Evolutionary conservation across 345 rosid species (phyloP).

Genomic region (Hibiscus trionum): DNA sequence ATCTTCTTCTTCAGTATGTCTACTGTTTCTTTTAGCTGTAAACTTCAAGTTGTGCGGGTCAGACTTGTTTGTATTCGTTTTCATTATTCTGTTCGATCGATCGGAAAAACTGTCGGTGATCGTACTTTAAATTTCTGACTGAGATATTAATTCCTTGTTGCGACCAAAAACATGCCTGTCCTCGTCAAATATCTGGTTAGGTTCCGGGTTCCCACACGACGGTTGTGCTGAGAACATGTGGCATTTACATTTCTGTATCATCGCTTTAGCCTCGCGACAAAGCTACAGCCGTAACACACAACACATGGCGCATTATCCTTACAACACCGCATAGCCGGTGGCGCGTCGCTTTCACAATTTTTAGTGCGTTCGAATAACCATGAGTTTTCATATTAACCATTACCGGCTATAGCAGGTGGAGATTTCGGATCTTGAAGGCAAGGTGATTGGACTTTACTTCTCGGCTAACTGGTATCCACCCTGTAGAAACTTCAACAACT

Average conservation of each 20-base stretch:
- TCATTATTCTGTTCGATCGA: neutral
- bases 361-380: neutral
- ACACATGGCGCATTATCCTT: slow-evolving; percentile 10
- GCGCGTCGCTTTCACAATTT: slow-evolving; percentile 16
- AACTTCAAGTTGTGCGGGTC: no score
- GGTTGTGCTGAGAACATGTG: slow-evolving; percentile 14
- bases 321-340: neutral
- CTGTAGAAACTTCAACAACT: slow-evolving; percentile 35
- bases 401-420: slow-evolving; percentile 25
- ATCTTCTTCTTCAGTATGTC: neutral
- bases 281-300: slow-evolving; percentile 11
- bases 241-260: neutral
- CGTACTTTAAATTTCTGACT: neutral
- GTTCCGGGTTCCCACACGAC: slow-evolving; percentile 15
- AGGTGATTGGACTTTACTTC: slow-evolving; percentile 47
- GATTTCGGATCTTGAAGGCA: slow-evolving; percentile 45
- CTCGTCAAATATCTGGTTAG: slow-evolving; percentile 2
- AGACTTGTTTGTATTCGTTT: no score
- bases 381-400: neutral
- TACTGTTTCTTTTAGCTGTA: neutral
- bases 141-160: slow-evolving; percentile 1
- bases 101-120: neutral
- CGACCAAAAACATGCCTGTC: slow-evolving; percentile 6
- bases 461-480: slow-evolving; percentile 58
- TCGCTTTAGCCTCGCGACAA: slow-evolving; percentile 14